Evolutionary conservation across 805 yeast species (phyloP), one percentile per base, ranked within the genome.

Genomic region (Kuraishia capsulata): DNA sequence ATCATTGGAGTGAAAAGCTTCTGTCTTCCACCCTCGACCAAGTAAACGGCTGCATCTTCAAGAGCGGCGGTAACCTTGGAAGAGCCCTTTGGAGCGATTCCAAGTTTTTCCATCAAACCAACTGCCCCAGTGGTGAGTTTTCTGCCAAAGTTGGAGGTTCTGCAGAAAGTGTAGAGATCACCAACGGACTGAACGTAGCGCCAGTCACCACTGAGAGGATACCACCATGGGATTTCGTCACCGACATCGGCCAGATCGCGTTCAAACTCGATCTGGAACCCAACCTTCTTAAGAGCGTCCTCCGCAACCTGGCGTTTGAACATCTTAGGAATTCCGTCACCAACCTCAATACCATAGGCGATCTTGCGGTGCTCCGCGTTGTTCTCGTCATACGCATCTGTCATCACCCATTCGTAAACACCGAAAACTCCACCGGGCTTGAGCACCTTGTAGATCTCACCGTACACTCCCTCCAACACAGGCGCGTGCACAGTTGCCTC

Each of bases 401-500:
- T 92, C 95, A 92, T 84, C 47, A 92, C 97, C 98, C 98, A 92
- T 67, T 92, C 98, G 68, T 92, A 92, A 38, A 92, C 97, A 59
- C 97, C 98, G 49, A 92, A 92, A 36, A 71, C 77, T 62, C 98
- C 98, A 57, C 97, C 97, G 52, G 98, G 97, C 67, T 92, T 92
- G 62, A 90, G 74, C 14, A 87, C 96, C 59, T 86, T 86, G 77
- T 77, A 92, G 56, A 90, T 90, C 69, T 90, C 95, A 41, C 84
- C 70, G 64, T 90, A 90, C 38, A 92, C 97, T 58, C 97, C 97
- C 64, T 88, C 96, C 54, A 92, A 75, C 30, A 77, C 81, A 42
- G 98, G 98, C 13, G 98, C 97, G 59, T 90, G 98, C 41, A 88
- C 96, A 25, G 98, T 90, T 43, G 98, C 98, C 71, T 90, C 98